phyloP scores from a whole-genome alignment of 192 early-diverging fungal species.

The Coemansia sp. region DNA sequence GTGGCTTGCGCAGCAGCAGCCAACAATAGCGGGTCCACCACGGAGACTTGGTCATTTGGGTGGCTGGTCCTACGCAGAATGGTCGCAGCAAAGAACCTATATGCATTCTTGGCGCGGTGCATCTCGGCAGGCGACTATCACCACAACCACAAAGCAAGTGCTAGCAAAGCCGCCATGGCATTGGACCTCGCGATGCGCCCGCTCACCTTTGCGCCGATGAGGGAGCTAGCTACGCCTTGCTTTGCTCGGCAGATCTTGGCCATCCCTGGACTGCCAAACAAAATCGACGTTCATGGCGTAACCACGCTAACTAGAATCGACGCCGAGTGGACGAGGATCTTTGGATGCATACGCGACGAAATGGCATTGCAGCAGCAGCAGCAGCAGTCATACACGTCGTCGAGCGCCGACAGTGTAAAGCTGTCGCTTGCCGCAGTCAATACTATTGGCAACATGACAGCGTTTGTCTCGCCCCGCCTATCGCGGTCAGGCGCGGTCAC shows the following conservation, averaged over 20 bases:
- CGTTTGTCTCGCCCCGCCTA: conserved; percentile 44
- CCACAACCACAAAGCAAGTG: neutral
- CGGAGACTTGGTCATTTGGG: neutral
- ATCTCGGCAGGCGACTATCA: conserved; percentile 4
- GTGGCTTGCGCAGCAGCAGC: conserved; percentile 1
- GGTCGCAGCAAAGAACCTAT: conserved; percentile 18
- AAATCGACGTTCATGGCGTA: conserved; percentile 34
- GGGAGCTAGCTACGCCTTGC: conserved; percentile 13
- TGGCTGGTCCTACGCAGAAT: conserved; percentile 14
- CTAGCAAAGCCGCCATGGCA: neutral
- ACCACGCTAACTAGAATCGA: conserved; percentile 23
- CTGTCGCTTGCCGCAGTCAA: conserved; percentile 34
- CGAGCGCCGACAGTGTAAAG: neutral
- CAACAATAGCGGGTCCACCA: too few relatives aligned
- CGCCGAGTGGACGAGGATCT: conserved; percentile 19
- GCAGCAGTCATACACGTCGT: neutral
- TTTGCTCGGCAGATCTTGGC: conserved; percentile 39
- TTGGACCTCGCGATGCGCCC: conserved; percentile 21
- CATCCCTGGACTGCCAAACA: conserved; percentile 46
- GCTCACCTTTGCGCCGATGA: conserved; percentile 1
- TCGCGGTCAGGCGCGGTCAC: conserved; percentile 5
- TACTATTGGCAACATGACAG: conserved; percentile 44
- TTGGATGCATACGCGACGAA: conserved; percentile 3
- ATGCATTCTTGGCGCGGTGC: conserved; percentile 30
- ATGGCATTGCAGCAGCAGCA: conserved; percentile 15